Evolutionary conservation across 306 rosid species (phyloP).

Genomic region (Vicia faba): DNA sequence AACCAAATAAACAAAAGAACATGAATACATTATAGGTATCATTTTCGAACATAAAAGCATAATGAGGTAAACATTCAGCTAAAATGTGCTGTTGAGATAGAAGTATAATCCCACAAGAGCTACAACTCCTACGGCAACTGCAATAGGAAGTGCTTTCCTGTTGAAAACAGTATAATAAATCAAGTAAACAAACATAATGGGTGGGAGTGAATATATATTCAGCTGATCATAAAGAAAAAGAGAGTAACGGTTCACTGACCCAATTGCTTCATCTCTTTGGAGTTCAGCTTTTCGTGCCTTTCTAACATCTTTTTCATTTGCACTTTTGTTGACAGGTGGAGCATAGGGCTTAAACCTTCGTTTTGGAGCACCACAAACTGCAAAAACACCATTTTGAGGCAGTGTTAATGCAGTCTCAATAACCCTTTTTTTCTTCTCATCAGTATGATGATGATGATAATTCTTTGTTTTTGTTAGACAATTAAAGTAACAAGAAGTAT

Average conservation of each 20-base stretch:
- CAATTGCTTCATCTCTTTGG: constrained; percentile 73
- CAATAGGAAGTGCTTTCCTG: constrained; percentile 81
- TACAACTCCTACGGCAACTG: constrained; percentile 66
- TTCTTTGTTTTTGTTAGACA: not conserved
- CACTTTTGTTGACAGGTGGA: constrained; percentile 60
- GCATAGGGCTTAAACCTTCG: constrained; percentile 73
- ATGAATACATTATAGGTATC: not conserved
- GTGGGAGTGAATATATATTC: not conserved
- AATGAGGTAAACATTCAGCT: constrained; percentile 11
- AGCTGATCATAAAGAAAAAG: not conserved
- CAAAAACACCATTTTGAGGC: constrained; percentile 31
- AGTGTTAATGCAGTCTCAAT: constrained; percentile 3
- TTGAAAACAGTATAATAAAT: constrained; percentile 14
- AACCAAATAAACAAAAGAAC: constrained; percentile 25
- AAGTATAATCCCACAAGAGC: constrained; percentile 81
- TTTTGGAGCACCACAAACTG: constrained; percentile 98
- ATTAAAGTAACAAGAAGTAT: not conserved
- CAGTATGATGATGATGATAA: not conserved
- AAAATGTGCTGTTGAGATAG: constrained; percentile 59
- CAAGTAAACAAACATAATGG: not conserved
- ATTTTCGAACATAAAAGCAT: not conserved
- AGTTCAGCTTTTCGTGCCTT: constrained; percentile 72
- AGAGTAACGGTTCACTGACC: constrained; percentile 55
- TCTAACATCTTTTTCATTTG: constrained; percentile 54
- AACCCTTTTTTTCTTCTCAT: not conserved